Evolutionary conservation across 129 eudicot genomes (phyloP), one percentile per base, ranked within the genome.

Genomic region (Silybum marianum): DNA sequence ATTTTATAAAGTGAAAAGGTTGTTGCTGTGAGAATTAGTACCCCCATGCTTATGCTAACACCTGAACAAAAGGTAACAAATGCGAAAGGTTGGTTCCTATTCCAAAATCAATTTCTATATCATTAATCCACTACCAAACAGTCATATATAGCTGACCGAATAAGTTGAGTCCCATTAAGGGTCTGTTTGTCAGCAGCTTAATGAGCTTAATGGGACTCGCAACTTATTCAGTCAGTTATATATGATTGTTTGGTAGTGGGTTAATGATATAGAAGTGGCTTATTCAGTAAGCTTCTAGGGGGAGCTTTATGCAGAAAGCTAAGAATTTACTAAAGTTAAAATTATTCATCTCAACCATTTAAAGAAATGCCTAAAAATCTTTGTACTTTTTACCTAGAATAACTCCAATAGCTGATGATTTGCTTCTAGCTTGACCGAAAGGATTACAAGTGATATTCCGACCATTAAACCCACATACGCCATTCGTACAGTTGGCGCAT

Each of bases 1-100:
- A 79, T 16, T 79, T 79, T 79, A 69, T 79, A 79, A 46, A 79
- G 76, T 0, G 76, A 44, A 71, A 79, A 79, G 69, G 0, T n/a
- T 6, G 32, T 7, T 13, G 69, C 75, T 6, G 69, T 5, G 34
- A 79, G 69, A 46, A 69, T 0, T 69, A 79, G 69, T 48, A 69
- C 69, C 54, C 82, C 82, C 18, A 70, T 4, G 32, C 82, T 79
- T 79, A 79, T 79, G 69, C 75, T 44, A 28, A 78, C 75, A 69
- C 82, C 82, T 78, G 44, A 9, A 28, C 6, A 26, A 42, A 14
- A 42, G 51, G 23, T 0, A 5, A 18, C 0, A 54, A 18, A 18
- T 54, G 65, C 0, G 65, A 54, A 18, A 54, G 23, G 65, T 54
- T 4, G 8, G 65, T 54, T 18, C 0, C 23, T 9, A 54, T 54